phyloP scores from a whole-genome alignment of 106 monocot genomes.

The Gastrodia elata region DNA sequence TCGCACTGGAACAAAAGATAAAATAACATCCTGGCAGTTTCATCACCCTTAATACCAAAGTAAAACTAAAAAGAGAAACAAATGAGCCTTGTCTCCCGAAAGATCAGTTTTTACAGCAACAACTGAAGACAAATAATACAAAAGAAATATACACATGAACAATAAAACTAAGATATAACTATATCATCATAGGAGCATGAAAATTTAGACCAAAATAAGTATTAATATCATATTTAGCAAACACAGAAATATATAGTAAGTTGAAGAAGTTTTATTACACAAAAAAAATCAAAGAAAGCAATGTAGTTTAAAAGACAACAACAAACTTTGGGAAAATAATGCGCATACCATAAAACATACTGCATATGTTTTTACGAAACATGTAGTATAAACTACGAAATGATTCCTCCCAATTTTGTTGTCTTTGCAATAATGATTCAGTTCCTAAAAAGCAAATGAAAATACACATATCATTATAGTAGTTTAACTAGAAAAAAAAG shows the following conservation, averaged over 20 bases:
- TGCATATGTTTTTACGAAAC: slow-evolving; percentile 56
- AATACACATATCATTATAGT: neutral
- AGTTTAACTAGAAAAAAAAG: neutral
- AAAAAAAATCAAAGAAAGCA: neutral
- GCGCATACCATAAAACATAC: slow-evolving; percentile 79
- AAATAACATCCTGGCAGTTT: too few species aligned
- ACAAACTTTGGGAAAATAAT: neutral
- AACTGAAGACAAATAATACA: neutral
- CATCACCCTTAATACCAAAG: too few species aligned
- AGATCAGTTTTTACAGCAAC: too few species aligned
- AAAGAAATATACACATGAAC: neutral
- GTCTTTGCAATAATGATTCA: slow-evolving; percentile 51
- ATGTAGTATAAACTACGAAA: slow-evolving; percentile 71
- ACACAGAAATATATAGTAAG: neutral
- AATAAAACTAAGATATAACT: neutral
- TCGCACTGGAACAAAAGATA: too few species aligned
- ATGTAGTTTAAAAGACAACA: neutral
- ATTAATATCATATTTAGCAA: neutral
- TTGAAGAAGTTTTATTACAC: neutral
- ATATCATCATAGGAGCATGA: neutral
- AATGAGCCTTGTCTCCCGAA: too few species aligned
- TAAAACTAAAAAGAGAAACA: too few species aligned
- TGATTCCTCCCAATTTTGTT: slow-evolving; percentile 86
- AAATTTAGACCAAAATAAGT: neutral
- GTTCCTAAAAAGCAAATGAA: slow-evolving; percentile 30